Evolutionary conservation across 208 protist genomes (phyloP), one percentile per base, ranked within the genome.

Genomic region (Phytomonas francai): DNA sequence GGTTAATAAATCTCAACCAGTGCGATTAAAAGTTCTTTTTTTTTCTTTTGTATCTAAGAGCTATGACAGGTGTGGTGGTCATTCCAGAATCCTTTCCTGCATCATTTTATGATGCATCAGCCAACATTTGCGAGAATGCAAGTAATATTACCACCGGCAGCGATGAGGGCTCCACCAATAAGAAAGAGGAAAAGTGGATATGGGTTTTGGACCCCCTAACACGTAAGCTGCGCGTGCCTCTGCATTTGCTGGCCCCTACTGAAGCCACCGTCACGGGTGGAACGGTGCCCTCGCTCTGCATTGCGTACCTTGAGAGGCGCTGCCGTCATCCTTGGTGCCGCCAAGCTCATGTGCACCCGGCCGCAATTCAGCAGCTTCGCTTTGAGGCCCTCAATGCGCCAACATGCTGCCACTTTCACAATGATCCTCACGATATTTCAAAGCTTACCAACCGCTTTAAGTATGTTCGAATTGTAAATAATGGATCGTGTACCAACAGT

Each of bases 121-220:
- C 16, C 45, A 54, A 54, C 45, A 54, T 54, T 54, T 54, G 45
- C 45, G 45, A 54, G 45, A 54, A 54, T 54, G 6, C 45, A 25
- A 54, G 45, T 54, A 54, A 25, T 54, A 54, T 54, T 19, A 79
- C 65, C 62, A 74, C 59, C 63, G 71, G 68, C 32, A 75, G 61
- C 27, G 70, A 68, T 32, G 68, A 67, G 57, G 68, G 58, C 0
- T 31, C 27, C 14, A 22, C 27, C 19, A 74, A 80, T 32, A 77
- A 82, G 65, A 70, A 88, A 3, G 76, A 80, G 22, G 73, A 85
- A 22, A 83, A 87, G 73, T 95, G 85, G 81, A 92, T 95, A 62
- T 95, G 89, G 87, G 89, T 95, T 51, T 75, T 95, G 16, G 89
- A 95, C 67, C 89, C 89, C 2, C 78, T 92, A 76, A 93, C 89